Evolutionary conservation across 1,139 yeast genomes (phyloP).

Genomic region (Pichia sp.): DNA sequence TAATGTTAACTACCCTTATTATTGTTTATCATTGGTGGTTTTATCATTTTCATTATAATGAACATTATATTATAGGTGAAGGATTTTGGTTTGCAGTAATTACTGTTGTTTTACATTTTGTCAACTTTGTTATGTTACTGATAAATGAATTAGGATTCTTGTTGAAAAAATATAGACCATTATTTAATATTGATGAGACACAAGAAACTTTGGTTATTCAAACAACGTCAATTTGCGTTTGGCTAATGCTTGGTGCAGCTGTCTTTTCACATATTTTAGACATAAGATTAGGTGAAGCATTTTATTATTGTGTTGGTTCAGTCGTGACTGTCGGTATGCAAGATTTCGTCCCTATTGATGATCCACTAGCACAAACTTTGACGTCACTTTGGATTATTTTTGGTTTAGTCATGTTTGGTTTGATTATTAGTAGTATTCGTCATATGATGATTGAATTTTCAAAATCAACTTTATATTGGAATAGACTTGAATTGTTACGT

Average conservation of each 20-base stretch:
- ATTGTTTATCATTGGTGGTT: slow-evolving; percentile 29
- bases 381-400: slow-evolving; percentile 55
- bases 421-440: slow-evolving; percentile 63
- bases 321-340: slow-evolving; percentile 77
- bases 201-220: slow-evolving; percentile 71
- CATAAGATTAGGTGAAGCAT: slow-evolving; percentile 51
- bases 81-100: slow-evolving; percentile 76
- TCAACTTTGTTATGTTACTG: slow-evolving; percentile 46
- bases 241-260: slow-evolving; percentile 68
- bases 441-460: slow-evolving; percentile 54
- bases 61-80: slow-evolving; percentile 36
- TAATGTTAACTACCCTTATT: slow-evolving; percentile 44
- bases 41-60: slow-evolving; percentile 16
- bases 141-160: slow-evolving; percentile 58
- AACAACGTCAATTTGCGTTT: slow-evolving; percentile 54
- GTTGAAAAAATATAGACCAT: slow-evolving; percentile 55
- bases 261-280: slow-evolving; percentile 40
- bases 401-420: slow-evolving; percentile 68
- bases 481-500: slow-evolving; percentile 40
- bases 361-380: slow-evolving; percentile 46
- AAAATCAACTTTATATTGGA: slow-evolving; percentile 60
- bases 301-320: slow-evolving; percentile 68
- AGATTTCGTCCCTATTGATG: slow-evolving; percentile 47
- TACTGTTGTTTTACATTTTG: slow-evolving; percentile 54
- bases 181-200: slow-evolving; percentile 55